A percentile compares a stretch with the other conserved stretches of the same genome.
Evolutionary conservation across 495 filamentous ascomycete genomes (phyloP).

Genomic region (Terfezia claveryi): DNA sequence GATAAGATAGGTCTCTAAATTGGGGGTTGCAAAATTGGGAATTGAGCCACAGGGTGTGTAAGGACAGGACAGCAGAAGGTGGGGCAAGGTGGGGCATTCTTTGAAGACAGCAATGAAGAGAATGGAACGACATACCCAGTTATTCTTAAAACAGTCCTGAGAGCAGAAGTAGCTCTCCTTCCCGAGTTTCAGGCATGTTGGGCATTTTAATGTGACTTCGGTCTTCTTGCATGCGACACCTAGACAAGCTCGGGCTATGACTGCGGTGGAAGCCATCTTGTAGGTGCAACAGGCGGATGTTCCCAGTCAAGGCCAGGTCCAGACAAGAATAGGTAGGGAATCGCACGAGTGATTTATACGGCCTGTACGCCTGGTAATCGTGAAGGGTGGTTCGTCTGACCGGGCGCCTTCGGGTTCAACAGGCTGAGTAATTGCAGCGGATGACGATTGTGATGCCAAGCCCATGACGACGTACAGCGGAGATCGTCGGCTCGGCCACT

Average conservation of each 20-base stretch:
- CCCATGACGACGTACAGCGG: too few species aligned
- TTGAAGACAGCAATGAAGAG: not conserved
- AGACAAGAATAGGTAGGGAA: too few species aligned
- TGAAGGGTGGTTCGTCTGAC: too few species aligned
- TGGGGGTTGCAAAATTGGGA: constrained; percentile 4
- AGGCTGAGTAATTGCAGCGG: too few species aligned
- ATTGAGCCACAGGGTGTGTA: constrained; percentile 1
- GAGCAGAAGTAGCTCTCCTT: constrained; percentile 92
- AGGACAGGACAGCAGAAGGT: not conserved
- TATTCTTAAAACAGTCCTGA: constrained; percentile 96
- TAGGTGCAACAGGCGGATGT: not conserved
- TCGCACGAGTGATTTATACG: too few species aligned
- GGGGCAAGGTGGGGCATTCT: not conserved
- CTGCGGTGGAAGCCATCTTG: not conserved
- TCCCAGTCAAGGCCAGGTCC: too few species aligned
- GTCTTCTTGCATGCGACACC: constrained; percentile 67
- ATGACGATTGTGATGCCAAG: too few species aligned
- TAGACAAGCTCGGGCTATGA: not conserved
- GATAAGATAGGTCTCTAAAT: not conserved
- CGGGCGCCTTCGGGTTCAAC: too few species aligned
- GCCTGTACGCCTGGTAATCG: too few species aligned
- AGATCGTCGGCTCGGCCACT: too few species aligned
- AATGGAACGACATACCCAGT: constrained; percentile 51
- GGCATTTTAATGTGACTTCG: constrained; percentile 69
- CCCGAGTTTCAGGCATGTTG: constrained; percentile 73